Conservation (phyloP, 1,139 yeast genomes). For the Pichia sp. region DNA sequence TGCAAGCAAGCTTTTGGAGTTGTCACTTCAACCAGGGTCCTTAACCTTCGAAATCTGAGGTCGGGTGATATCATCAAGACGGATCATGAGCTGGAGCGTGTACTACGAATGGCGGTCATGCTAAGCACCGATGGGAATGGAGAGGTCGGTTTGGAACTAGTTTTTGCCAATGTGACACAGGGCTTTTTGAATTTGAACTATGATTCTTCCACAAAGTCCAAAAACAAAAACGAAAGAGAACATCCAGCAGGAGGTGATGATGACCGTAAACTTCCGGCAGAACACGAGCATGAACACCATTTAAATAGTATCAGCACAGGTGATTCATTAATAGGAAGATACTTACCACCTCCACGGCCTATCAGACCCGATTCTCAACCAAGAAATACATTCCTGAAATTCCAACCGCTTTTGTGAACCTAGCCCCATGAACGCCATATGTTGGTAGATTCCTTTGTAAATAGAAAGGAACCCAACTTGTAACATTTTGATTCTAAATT, state of each 20-base stretch:
- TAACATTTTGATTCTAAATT: too few relatives aligned
- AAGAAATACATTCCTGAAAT: conserved; percentile 17
- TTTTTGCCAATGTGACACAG: conserved; percentile 26
- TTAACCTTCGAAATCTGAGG: conserved; percentile 28
- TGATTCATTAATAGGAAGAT: conserved; percentile 16
- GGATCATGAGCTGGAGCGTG: conserved; percentile 30
- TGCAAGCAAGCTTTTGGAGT: conserved; percentile 64
- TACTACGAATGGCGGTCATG: conserved; percentile 22
- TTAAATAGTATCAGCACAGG: not conserved
- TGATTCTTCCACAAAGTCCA: conserved; percentile 15
- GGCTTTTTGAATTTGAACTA: conserved; percentile 28
- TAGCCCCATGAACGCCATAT: not conserved
- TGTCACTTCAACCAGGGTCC: conserved; percentile 34
- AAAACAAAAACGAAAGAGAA: not conserved
- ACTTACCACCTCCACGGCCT: conserved; percentile 20
- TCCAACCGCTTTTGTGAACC: conserved; percentile 18
- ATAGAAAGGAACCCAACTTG: too few relatives aligned
- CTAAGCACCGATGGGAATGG: conserved; percentile 20
- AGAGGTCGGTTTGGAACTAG: conserved; percentile 25
- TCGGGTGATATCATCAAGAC: conserved; percentile 23
- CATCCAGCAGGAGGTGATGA: not conserved
- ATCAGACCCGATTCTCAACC: conserved; percentile 13
- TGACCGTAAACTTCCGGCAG: not conserved
- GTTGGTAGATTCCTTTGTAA: too few relatives aligned
- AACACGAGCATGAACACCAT: not conserved